A percentile compares a stretch with the other conserved stretches of the same genome.
phyloP scores from a whole-genome alignment of 2,329 filamentous ascomycete genomes.

The Polytolypa hystricis region DNA sequence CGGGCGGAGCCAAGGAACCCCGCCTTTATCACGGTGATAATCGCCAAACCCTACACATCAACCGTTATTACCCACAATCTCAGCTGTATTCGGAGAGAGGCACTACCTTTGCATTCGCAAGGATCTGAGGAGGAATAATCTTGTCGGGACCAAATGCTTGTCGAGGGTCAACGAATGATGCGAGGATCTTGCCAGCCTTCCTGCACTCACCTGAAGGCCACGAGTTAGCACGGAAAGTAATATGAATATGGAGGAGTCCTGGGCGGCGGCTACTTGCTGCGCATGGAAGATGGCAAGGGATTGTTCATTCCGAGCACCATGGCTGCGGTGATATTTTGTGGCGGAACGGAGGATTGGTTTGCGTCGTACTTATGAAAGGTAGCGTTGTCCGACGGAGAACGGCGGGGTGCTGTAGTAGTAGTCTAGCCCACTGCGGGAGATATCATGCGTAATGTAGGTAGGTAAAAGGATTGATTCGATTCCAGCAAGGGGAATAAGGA shows the following conservation, averaged over 20 bases:
- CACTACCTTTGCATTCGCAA: conserved; percentile 76
- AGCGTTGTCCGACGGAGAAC: too few relatives aligned
- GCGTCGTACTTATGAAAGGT: too few relatives aligned
- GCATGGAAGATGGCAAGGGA: conserved; percentile 38
- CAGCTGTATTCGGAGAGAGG: background rate
- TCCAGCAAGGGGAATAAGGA: too few relatives aligned
- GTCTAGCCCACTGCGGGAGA: too few relatives aligned
- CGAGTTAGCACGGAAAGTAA: conserved; percentile 16
- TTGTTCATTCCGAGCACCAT: conserved; percentile 24
- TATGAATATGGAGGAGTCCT: conserved; percentile 25
- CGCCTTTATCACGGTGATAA: conserved; percentile 40
- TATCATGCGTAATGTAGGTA: too few relatives aligned
- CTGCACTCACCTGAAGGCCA: conserved; percentile 72
- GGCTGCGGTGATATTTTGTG: background rate
- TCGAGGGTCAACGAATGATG: conserved; percentile 85
- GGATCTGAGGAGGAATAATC: conserved; percentile 81
- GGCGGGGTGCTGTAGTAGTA: too few relatives aligned
- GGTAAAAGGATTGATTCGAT: too few relatives aligned
- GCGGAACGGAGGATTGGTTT: too few relatives aligned
- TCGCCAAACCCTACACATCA: conserved; percentile 33
- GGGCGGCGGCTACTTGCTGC: conserved; percentile 28
- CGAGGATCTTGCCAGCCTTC: conserved; percentile 91
- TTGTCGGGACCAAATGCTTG: conserved; percentile 95
- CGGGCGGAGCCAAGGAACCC: conserved; percentile 41
- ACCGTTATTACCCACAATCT: background rate